Conservation (phyloP, 2,329 filamentous ascomycete genomes). For the Diplodia scrobiculata region DNA sequence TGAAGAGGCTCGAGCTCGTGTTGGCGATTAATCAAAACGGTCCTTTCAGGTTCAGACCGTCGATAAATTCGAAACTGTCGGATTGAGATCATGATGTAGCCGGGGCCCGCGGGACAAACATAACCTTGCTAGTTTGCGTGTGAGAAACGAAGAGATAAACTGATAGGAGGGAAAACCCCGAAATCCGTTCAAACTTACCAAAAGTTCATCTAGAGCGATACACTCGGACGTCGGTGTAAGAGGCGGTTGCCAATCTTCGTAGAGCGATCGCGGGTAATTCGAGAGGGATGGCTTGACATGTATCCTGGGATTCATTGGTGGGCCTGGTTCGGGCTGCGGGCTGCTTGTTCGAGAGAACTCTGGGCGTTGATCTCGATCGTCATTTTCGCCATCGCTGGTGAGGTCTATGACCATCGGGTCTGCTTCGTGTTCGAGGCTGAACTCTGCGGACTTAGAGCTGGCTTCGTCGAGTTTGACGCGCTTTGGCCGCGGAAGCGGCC, state of each 20-base stretch:
- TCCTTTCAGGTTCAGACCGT: neutral
- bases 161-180: neutral
- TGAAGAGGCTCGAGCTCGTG: constrained; percentile 35
- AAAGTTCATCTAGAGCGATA: neutral
- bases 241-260: neutral
- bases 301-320: neutral
- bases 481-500: neutral
- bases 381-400: neutral
- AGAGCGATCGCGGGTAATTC: neutral
- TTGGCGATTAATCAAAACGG: neutral
- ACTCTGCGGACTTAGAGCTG: neutral
- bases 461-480: neutral
- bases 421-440: no score
- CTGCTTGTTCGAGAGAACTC: no score
- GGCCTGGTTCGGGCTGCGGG: no score
- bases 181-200: neutral
- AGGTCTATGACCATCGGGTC: neutral
- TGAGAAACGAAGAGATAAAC: neutral
- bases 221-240: neutral
- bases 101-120: neutral
- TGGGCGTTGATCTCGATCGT: neutral
- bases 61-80: constrained; percentile 18
- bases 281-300: neutral
- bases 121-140: neutral
- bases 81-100: neutral